Percentiles rank a stretch among this genome's conserved stretches.
Conservation (phyloP, 2,329 filamentous ascomycete genomes). For the Botrytis cinerea region DNA sequence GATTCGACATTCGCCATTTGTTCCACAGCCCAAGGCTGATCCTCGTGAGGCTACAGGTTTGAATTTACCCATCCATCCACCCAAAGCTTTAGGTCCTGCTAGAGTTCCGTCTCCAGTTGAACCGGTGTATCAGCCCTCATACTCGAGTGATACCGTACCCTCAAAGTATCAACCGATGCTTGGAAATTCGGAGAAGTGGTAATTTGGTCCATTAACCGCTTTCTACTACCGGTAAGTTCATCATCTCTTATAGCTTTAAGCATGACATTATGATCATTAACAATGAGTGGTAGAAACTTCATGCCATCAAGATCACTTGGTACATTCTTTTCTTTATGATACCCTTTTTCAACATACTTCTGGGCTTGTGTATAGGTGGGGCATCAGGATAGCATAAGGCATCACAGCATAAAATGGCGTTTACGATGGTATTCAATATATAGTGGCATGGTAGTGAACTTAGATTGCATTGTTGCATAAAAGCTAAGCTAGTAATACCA, state of each 20-base stretch:
- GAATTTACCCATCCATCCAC: conserved; percentile 16
- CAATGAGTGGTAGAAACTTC: not conserved
- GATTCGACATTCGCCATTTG: conserved; percentile 55
- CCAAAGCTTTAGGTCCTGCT: conserved; percentile 8
- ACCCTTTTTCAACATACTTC: conserved; percentile 18
- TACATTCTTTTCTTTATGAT: conserved; percentile 20
- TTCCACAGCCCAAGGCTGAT: conserved; percentile 25
- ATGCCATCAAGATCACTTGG: conserved; percentile 4
- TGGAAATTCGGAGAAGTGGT: conserved; percentile 17
- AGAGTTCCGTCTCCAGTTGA: not conserved
- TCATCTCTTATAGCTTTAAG: not conserved
- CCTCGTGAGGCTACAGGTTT: conserved; percentile 17
- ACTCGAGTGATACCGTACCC: conserved; percentile 5
- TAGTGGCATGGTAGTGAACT: not conserved
- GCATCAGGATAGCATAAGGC: conserved; percentile 2
- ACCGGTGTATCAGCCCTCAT: conserved; percentile 2
- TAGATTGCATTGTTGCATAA: conserved; percentile 18
- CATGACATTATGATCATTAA: not conserved
- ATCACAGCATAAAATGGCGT: conserved; percentile 1
- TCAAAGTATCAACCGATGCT: conserved; percentile 15
- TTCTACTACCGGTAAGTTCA: conserved; percentile 1
- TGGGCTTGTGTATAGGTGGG: conserved; percentile 2
- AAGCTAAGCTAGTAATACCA: conserved; percentile 30
- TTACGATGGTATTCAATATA: conserved; percentile 3
- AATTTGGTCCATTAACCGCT: conserved; percentile 2